Base-by-base conservation (phyloP, 202 grass and related monocot species). In the Hordeum pubiflorum region DNA sequence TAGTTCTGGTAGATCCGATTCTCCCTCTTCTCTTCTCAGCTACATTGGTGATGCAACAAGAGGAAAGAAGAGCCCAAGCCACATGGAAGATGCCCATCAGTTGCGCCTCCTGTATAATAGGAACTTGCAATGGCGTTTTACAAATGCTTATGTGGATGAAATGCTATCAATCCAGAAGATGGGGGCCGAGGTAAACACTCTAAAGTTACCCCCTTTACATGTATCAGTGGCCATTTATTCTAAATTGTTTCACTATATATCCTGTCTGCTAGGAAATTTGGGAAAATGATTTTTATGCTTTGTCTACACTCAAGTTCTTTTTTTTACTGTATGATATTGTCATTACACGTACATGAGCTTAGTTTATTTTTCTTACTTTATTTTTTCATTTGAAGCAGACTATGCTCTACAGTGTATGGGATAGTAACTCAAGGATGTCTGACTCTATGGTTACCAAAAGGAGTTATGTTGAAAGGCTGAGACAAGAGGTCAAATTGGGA, bases 61-160 rank as follows among this genome's bases (percentile, higher is more conserved):
- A 87, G 92, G 86, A 73, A 98, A 91, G 89, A 92, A 87, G 62
- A 85, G 40, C 69, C 89, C 81, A 67, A 83, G 76, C 78, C 88
- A 94, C 58, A 69, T 91, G 69, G 94, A 97, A 86, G 90, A 98
- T 77, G 80, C 87, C 63, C 92, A 95, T 88, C 90, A 95, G 71
- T 82, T 98, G 77, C 88, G 83, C 60, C 80, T 95, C 23, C 83
- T 98, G 73, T 84, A 95, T 68, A 98, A 90, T 82, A 82, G 88
- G 80, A 81, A 83, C 80, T 77, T 98, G 66, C 95, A 98, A 61
- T 98, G 95, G 95, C 82, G 79, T 54, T 98, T 94, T 83, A 84
- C 93, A 66, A 98, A 91, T 93, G 90, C 95, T 27, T 91, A 90
- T 66, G 74, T 83, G 69, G 96, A 95, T 79, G 90, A 95, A 81